phyloP scores from a whole-genome alignment of 768 basidiomycete species.

The Tephrocybe sp. region DNA sequence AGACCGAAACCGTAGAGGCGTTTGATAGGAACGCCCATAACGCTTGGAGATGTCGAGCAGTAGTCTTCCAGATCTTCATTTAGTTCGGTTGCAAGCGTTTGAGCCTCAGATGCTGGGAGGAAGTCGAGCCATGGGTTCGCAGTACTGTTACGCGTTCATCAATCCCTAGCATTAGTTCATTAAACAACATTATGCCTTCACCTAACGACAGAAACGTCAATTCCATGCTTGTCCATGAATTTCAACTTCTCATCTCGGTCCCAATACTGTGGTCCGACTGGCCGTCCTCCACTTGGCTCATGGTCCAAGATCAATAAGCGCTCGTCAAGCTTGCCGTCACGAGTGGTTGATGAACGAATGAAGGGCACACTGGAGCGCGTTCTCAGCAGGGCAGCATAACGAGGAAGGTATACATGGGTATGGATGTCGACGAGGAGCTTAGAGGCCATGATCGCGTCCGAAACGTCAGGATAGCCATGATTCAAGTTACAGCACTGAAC shows the following conservation, averaged over 20 bases:
- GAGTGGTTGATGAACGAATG: conserved; percentile 50
- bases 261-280: conserved; percentile 86
- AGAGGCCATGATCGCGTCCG: conserved; percentile 17
- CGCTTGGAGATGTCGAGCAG: conserved; percentile 63
- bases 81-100: conserved; percentile 62
- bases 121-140: conserved; percentile 96
- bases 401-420: conserved; percentile 83
- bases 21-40: conserved; percentile 42
- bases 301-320: conserved; percentile 77
- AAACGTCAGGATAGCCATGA: too few relatives aligned
- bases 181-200: conserved; percentile 24
- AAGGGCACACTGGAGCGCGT: conserved; percentile 64
- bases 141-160: conserved; percentile 43
- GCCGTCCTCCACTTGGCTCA: conserved; percentile 77
- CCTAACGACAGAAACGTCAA: conserved; percentile 81
- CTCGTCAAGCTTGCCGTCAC: conserved; percentile 56
- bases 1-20: conserved; percentile 85
- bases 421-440: conserved; percentile 75
- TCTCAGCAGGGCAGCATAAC: conserved; percentile 72
- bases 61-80: conserved; percentile 80
- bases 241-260: conserved; percentile 70
- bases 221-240: conserved; percentile 85
- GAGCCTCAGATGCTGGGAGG: conserved; percentile 66
- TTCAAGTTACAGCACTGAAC: too few relatives aligned
- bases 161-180: neutral